These are phyloP conservation scores for Trapa incisa DNA, from an alignment of 345 rosid species.

Conservation along the genomic window DNA sequence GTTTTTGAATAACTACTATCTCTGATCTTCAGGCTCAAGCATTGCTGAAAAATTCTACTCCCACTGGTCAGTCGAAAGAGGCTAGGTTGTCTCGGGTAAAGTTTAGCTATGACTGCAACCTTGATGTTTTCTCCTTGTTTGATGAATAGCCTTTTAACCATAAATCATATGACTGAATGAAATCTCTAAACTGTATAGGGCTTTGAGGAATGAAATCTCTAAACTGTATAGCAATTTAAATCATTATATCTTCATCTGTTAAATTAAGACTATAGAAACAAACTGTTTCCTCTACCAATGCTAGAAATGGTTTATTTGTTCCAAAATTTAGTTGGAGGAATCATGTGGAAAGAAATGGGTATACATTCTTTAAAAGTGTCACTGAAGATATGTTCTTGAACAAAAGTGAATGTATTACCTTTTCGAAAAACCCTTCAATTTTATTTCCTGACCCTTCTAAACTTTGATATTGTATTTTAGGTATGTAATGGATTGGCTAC, in stretches of 20 bases:
- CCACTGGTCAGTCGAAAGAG: slow-evolving; percentile 95
- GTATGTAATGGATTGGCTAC: slow-evolving; percentile 92
- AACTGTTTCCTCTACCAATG: neutral
- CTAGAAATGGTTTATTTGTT: neutral
- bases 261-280: neutral
- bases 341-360: neutral
- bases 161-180: neutral
- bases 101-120: neutral
- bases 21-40: slow-evolving; percentile 77
- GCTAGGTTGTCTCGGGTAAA: slow-evolving; percentile 97
- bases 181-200: neutral
- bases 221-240: neutral
- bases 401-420: neutral
- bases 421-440: neutral
- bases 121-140: neutral
- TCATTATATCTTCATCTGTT: neutral
- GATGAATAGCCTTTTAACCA: neutral
- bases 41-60: slow-evolving; percentile 63
- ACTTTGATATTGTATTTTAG: slow-evolving; percentile 20
- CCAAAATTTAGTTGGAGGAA: neutral
- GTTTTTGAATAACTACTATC: slow-evolving; percentile 9
- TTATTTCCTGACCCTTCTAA: neutral
- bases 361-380: neutral
- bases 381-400: neutral
- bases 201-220: neutral